Base-by-base conservation (phyloP, 2,329 filamentous ascomycete genomes). In the Phyllosticta citribraziliensis region DNA sequence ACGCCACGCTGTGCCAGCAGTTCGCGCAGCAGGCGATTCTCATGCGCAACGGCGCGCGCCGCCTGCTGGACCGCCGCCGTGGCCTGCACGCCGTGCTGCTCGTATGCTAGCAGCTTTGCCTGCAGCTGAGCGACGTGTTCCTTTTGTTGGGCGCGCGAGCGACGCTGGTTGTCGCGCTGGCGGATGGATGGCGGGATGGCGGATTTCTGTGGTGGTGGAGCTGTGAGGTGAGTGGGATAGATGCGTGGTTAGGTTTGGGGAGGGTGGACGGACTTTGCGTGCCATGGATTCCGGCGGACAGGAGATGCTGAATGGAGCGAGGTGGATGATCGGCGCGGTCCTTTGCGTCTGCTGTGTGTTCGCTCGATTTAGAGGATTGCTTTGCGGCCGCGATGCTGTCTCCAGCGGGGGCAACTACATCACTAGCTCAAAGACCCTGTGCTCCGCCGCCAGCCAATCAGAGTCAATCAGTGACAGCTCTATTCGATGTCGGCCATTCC, bases 51-150 rank as follows among this genome's bases (percentile, higher is more conserved):
- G 60, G 70, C 73, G 22, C 79, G 76, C 5, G 82, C 81, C 1
- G 79, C 79, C 27, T 73, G 74, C 68, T 84, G 82, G 77, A 84
- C 80, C 67, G 81, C 78, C 11, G 78, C 66, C 2, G 79, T 79
- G 4, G 81, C 82, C 60, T 77, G 73, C 17, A 79, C 74, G 22
- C 78, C 80, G 5, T 70, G 73, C n/a, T 69, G 70, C 70, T 83
- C 79, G 67, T 78, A 79, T 27, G 78, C 77, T 20, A 73, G 73
- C 35, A 84, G 57, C 78, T 75, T 47, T 17, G 14, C 14, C n/a
- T 47, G 40, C 14, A 47, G 17, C 14, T 47, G 14, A 1, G 40
- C 14, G 61, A 83, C 70, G 62, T 79, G 78, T 63, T 81, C 80
- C 63, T 78, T 78, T 33, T 76, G 78, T 47, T 81, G 79, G 27